These are phyloP conservation scores for Pisolithus thermaeus DNA, from an alignment of 1,284 basidiomycete genomes.

Conservation along the genomic window DNA sequence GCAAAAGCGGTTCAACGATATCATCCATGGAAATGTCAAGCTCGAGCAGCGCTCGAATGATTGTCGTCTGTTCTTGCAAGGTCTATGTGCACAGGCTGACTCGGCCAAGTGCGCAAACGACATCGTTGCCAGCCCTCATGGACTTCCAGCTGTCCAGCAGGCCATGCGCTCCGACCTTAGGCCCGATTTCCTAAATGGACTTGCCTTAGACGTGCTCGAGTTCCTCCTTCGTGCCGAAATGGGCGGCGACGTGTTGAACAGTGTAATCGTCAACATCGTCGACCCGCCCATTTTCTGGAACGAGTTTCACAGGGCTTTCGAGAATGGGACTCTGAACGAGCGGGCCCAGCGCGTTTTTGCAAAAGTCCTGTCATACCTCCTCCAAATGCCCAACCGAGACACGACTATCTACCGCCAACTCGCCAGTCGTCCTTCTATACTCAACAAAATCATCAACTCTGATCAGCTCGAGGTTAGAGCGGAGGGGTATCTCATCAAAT, in stretches of 20 bases:
- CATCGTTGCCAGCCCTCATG: constrained; percentile 35
- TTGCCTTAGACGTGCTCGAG: constrained; percentile 31
- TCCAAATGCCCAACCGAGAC: constrained; percentile 34
- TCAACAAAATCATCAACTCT: constrained; percentile 33
- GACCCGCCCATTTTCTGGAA: constrained; percentile 54
- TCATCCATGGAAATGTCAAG: constrained; percentile 18
- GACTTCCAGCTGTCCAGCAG: constrained; percentile 37
- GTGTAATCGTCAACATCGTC: constrained; percentile 36
- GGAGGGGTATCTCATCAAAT: constrained; percentile 39
- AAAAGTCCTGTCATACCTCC: constrained; percentile 46
- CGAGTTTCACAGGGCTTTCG: constrained; percentile 37
- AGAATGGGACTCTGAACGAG: constrained; percentile 30
- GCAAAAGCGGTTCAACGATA: constrained; percentile 20
- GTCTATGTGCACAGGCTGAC: constrained; percentile 38
- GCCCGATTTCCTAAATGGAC: constrained; percentile 40
- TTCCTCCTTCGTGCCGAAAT: constrained; percentile 39
- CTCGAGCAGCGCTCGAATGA: constrained; percentile 10
- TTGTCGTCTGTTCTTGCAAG: constrained; percentile 39
- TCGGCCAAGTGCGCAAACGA: constrained; percentile 35
- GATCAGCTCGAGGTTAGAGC: constrained; percentile 27
- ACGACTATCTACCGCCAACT: constrained; percentile 34
- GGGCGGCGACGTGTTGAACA: constrained; percentile 41
- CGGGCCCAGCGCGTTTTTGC: constrained; percentile 37
- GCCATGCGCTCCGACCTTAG: constrained; percentile 41
- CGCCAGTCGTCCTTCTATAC: constrained; percentile 30